phyloP scores from a whole-genome alignment of 2,329 filamentous ascomycete species.

The Thelonectria rubi region DNA sequence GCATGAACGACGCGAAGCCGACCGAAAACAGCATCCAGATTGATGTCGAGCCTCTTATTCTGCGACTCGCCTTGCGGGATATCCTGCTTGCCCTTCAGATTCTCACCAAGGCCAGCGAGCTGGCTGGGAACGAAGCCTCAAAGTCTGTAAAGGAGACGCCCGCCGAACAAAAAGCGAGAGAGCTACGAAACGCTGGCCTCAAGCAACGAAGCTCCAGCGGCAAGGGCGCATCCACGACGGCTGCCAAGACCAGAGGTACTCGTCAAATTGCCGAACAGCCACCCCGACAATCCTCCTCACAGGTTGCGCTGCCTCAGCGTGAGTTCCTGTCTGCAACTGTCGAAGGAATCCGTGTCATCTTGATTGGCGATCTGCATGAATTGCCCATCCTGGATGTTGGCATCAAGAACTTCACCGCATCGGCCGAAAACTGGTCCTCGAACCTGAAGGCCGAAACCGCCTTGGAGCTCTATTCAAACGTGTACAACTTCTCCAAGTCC shows the following conservation, averaged over 20 bases:
- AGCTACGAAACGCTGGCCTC: slow-evolving; percentile 58
- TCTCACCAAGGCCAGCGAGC: slow-evolving; percentile 86
- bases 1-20: slow-evolving; percentile 75
- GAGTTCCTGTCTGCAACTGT: slow-evolving; percentile 89
- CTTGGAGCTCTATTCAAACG: slow-evolving; percentile 94
- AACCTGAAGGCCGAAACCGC: slow-evolving; percentile 86
- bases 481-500: slow-evolving; percentile 99
- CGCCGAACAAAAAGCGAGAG: slow-evolving; percentile 65
- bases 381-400: slow-evolving; percentile 93
- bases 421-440: slow-evolving; percentile 90
- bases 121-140: slow-evolving; percentile 74
- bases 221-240: slow-evolving; percentile 62
- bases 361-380: slow-evolving; percentile 96
- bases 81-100: slow-evolving; percentile 95
- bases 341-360: slow-evolving; percentile 87
- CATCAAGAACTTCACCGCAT: slow-evolving; percentile 86
- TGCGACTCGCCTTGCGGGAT: slow-evolving; percentile 90
- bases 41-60: slow-evolving; percentile 88
- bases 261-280: slow-evolving; percentile 44
- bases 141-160: slow-evolving; percentile 49
- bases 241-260: slow-evolving; percentile 48
- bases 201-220: slow-evolving; percentile 67
- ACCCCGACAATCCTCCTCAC: slow-evolving; percentile 25
- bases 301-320: slow-evolving; percentile 41
- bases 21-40: slow-evolving; percentile 82